Evolutionary conservation across 1,284 basidiomycete genomes (phyloP), one percentile per base, ranked within the genome.

Genomic region (Afroboletus lepidellus): DNA sequence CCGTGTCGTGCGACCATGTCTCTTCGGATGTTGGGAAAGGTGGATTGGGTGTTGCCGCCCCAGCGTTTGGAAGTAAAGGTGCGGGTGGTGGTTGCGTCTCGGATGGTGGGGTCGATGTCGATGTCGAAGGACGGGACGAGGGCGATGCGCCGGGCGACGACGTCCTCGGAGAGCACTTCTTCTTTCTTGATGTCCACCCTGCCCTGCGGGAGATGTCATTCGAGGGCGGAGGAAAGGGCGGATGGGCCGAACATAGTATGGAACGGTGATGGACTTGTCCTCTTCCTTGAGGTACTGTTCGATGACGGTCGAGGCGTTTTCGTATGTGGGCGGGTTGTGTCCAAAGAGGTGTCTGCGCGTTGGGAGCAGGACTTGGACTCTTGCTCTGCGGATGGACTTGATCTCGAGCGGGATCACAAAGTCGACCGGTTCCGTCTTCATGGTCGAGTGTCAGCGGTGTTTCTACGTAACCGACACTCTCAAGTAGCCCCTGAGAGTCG

Each of bases 21-120:
- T 8, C 51, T 23, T 0, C 51, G 54, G 29, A 72, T 67, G 0
- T 5, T 25, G 0, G 72, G 73, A 24, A 67, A 72, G 0, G 69
- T 70, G 1, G 56, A 44, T 38, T 68, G 61, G 0, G 60, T 42
- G 43, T 64, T 71, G 0, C 74, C 74, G 6, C 74, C 75, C 51
- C 66, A 75, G 2, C 46, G 46, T 3, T 57, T 51, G 8, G 67
- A 65, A 47, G 74, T 67, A 45, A 71, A 73, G 0, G 46, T 48
- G 11, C 74, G 60, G 1, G 65, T 58, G 0, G 60, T 62, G 4
- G 55, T 64, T 0, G 55, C 53, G 23, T 62, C 60, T 41, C 60
- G 50, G 34, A 54, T 51, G 0, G 15, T 41, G 8, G 53, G 53
- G 8, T 60, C 60, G 24, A 63, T 23, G 29, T 23, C 32, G 1